Base-by-base conservation (phyloP, 192 early-diverging fungal species). In the Radiomyces spectabilis region DNA sequence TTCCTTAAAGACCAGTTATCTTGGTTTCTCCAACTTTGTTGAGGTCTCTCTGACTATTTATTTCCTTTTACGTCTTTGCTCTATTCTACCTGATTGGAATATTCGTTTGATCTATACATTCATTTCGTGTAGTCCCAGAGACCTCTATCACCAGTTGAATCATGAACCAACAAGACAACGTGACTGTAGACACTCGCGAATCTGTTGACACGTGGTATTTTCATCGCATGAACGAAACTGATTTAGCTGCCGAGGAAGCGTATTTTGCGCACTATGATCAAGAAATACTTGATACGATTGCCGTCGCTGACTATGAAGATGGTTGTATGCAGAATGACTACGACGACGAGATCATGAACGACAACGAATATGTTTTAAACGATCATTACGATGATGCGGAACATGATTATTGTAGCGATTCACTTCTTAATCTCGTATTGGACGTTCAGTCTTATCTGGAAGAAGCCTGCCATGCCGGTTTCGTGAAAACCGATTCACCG, bases 361-460 rank as follows among this genome's bases (percentile, higher is more conserved):
- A 57, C 6, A 49, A 56, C 19, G 26, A 52, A 21, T 41, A 59
- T 22, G 41, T 45, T 48, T 43, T 55, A 24, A 24, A 32, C 18
- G 43, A 66, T 33, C 52, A 64, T 26, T 26, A 16, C 31, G 31
- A 57, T 5, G 27, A 57, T 15, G 18, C 25, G 31, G 13, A 57
- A 15, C 29, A 34, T 10, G 44, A 57, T 35, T n/a, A 8, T 29
- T 15, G 44, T 18, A 24, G 26, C 18, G 19, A 24, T 15, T 37
- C 57, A 27, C 52, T 66, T 29, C 53, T 66, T 10, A 47, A 40
- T 16, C 30, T 66, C 10, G 41, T 66, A 4, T 39, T 66, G n/a
- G 64, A 57, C 34, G 64, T 66, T 5, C 64, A 66, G 32, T 41
- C 41, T 5, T 66, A 66, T 59, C 44, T 66, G 16, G 19, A 51